A percentile compares a stretch with the other conserved stretches of the same genome.
phyloP scores from a whole-genome alignment of 352 stramenopile species.

The Plasmopara halstedii region DNA sequence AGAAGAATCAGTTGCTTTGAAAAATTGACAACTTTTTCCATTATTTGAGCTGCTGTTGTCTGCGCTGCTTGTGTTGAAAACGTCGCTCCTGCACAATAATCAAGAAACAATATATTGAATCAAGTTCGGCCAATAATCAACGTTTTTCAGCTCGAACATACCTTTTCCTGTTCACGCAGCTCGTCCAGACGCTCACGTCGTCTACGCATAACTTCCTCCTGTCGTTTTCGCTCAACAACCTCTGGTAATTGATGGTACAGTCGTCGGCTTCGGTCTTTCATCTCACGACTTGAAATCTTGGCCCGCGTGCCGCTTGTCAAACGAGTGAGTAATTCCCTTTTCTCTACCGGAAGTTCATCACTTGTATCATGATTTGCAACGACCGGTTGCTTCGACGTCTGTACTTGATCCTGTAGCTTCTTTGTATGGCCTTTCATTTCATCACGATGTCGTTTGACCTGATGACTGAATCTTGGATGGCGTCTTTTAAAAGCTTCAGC shows the following conservation, averaged over 20 bases:
- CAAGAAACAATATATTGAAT: no score
- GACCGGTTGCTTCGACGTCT: constrained; percentile 1
- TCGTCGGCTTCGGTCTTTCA: constrained; percentile 54
- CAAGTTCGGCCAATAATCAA: neutral
- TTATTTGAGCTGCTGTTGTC: constrained; percentile 19
- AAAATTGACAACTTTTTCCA: neutral
- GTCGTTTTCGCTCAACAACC: constrained; percentile 59
- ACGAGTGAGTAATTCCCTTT: constrained; percentile 34
- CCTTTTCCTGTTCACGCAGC: constrained; percentile 65
- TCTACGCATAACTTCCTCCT: constrained; percentile 62
- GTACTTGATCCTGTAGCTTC: constrained; percentile 17
- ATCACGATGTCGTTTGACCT: constrained; percentile 17
- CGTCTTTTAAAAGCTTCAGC: constrained; percentile 53
- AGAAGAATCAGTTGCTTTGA: constrained; percentile 11
- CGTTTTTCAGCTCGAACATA: constrained; percentile 1
- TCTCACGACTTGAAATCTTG: constrained; percentile 54
- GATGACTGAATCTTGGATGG: constrained; percentile 48
- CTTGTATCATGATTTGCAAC: neutral
- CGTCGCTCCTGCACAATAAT: constrained; percentile 30
- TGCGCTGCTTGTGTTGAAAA: constrained; percentile 43
- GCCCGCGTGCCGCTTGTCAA: constrained; percentile 41
- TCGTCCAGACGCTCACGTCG: constrained; percentile 57
- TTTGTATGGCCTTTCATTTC: constrained; percentile 26
- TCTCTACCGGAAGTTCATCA: constrained; percentile 6
- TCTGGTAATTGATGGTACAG: constrained; percentile 67